A percentile compares a stretch with the other conserved stretches of the same genome.
Conservation (phyloP, 2,329 filamentous ascomycete species). For the Periconia digitata region DNA sequence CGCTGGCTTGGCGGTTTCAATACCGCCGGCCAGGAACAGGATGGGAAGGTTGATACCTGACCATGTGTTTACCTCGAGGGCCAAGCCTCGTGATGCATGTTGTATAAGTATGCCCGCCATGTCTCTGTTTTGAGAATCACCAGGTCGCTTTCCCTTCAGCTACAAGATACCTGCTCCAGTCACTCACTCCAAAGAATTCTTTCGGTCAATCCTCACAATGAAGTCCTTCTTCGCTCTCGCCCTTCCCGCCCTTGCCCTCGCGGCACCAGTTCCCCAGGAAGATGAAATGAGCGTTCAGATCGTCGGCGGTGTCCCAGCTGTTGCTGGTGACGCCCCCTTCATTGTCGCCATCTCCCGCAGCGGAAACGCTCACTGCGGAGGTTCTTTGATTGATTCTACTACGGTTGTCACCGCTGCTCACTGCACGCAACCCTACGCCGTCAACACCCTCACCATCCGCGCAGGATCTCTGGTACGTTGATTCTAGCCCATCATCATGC, state of each 20-base stretch:
- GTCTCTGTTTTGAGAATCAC: constrained; percentile 13
- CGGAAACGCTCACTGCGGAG: constrained; percentile 32
- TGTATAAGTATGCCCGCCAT: constrained; percentile 19
- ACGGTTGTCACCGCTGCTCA: constrained; percentile 34
- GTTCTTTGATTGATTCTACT: constrained; percentile 27
- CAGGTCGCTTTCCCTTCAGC: constrained; percentile 20
- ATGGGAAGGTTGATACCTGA: constrained; percentile 14
- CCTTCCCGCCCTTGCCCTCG: constrained; percentile 21
- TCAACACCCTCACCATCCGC: constrained; percentile 19
- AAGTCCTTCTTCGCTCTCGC: constrained; percentile 22
- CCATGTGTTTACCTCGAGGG: constrained; percentile 1
- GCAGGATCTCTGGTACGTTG: constrained; percentile 23
- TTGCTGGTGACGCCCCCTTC: constrained; percentile 30
- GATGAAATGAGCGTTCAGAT: constrained; percentile 12
- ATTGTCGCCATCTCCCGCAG: constrained; percentile 24
- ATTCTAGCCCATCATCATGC: not conserved
- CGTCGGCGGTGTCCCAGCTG: constrained; percentile 27
- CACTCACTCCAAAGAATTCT: constrained; percentile 5
- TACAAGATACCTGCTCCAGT: constrained; percentile 8
- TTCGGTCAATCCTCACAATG: constrained; percentile 2
- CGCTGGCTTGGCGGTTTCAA: constrained; percentile 19
- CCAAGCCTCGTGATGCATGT: not conserved
- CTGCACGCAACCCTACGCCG: constrained; percentile 22
- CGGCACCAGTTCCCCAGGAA: constrained; percentile 27
- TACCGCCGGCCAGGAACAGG: constrained; percentile 4